Conservation (phyloP, 1,284 basidiomycete genomes). For the Trichosporon sp. region DNA sequence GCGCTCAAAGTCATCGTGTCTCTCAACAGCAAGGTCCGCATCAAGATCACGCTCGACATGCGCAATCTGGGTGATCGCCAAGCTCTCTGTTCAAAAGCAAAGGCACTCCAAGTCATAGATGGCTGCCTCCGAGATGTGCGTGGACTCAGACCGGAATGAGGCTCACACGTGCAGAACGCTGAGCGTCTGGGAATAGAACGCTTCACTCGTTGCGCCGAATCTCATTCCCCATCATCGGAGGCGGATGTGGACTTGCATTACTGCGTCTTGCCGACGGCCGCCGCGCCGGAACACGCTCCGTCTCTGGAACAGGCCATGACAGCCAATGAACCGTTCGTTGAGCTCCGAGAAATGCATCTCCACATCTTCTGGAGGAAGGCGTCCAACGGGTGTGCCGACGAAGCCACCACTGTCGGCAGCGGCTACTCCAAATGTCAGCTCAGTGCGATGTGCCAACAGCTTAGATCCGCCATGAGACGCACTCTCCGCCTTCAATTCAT, state of each 20-base stretch:
- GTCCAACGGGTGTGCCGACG: neutral
- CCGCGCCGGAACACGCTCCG: neutral
- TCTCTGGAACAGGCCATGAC: neutral
- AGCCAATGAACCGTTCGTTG: neutral
- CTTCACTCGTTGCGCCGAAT: neutral
- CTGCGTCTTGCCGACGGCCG: neutral
- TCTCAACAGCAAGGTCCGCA: neutral
- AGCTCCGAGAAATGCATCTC: neutral
- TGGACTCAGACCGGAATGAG: neutral
- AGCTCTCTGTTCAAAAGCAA: neutral
- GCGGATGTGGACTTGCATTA: neutral
- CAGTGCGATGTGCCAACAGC: slow-evolving; percentile 6
- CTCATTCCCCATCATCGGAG: neutral
- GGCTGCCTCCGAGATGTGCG: neutral
- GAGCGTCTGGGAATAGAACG: neutral
- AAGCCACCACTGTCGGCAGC: neutral
- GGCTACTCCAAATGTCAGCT: neutral
- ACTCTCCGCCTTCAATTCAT: slow-evolving; percentile 22
- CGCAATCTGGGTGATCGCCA: neutral
- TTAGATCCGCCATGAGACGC: slow-evolving; percentile 16
- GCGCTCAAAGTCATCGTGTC: neutral
- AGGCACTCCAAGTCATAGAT: neutral
- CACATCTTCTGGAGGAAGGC: neutral
- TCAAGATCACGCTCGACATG: neutral
- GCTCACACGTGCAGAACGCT: neutral